Evolutionary conservation across 257 asterid species (phyloP), one percentile per base, ranked within the genome.

Genomic region (Penstemon davidsonii): DNA sequence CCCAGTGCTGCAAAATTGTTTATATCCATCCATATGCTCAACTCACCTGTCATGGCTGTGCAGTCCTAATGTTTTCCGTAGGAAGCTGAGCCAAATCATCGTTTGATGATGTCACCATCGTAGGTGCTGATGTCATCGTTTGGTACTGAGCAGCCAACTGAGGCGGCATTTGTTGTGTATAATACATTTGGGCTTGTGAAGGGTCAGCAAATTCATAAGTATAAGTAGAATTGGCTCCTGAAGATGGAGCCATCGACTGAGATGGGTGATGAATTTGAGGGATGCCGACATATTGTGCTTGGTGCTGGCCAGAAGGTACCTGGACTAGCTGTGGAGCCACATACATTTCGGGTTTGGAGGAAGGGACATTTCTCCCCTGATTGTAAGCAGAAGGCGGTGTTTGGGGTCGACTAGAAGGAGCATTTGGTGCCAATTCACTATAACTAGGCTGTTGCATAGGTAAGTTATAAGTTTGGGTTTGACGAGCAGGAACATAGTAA

Each of bases 211-310:
- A 83, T 45, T 88, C 98, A 67, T 90, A 89, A 6, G 79, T 66
- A 73, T 91, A 88, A 64, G 72, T 73, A 9, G 84, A 37, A 69
- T 83, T 80, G 15, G 88, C 69, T 33, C 80, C 92, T 9, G 94
- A 77, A 49, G 91, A 43, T 41, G 89, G 95, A 4, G 89, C 79
- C 56, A 83, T 75, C 57, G 93, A 78, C 58, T 89, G 96, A 49
- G 95, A 80, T 0, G 96, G 92, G 74, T 85, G 95, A 73, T 78
- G 96, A 76, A 86, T 68, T 69, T 90, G 98, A 62, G 94, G 80
- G 78, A 52, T 84, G 10, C 96, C 96, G 5, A 85, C 92, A 49
- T 86, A 90, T 55, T 86, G 91, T 12, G 76, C 67, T 38, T 82
- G 87, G 54, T 79, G 69, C 82, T 84, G 96, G 44, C 82, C 47